Evolutionary conservation across 495 filamentous ascomycete species (phyloP), one percentile per base, ranked within the genome.

Genomic region (Thozetella sp.): DNA sequence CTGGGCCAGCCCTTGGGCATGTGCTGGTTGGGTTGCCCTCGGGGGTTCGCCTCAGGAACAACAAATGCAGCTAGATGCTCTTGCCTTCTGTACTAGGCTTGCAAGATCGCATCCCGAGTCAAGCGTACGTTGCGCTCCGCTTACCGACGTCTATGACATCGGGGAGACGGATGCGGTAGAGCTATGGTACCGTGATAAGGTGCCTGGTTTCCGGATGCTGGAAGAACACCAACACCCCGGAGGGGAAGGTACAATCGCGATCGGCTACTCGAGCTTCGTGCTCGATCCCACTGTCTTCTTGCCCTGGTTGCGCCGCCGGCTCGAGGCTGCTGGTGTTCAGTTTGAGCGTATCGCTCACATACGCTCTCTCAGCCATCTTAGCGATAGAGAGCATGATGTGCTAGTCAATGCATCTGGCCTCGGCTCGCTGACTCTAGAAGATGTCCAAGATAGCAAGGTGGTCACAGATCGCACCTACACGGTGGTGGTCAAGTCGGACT

Each of bases 1-100:
- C 17, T 70, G 63, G 64, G 65, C 63, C 23, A 68, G 60, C 62
- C 70, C 64, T 2, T 69, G 64, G 66, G 72, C 69, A 22, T 68
- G 67, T 30, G 70, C 72, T 4, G 60, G 62, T 27, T 70, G 62
- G 60, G 52, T 65, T 11, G 64, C 63, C 11, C 55, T 67, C 11
- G 67, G 59, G 25, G 62, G 65, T 11, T 52, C 59, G 3, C 59
- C 65, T 0, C 57, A 46, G 37, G 72, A 74, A 23, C 59, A 67
- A 50, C 25, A 60, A 22, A 66, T 71, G 60, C 72, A 72, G 43
- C 58, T 69, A 1, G 59, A 65, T 22, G 56, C 66, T 0, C 65
- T 71, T 22, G 40, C 56, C 10, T 51, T 40, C 27, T 51, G 59
- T 12, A 66, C 62, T 40, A 13, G 22, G 2, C 46, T 72, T 1